phyloP scores from a whole-genome alignment of 2,329 filamentous ascomycete species.

The Pseudopithomyces maydicus region DNA sequence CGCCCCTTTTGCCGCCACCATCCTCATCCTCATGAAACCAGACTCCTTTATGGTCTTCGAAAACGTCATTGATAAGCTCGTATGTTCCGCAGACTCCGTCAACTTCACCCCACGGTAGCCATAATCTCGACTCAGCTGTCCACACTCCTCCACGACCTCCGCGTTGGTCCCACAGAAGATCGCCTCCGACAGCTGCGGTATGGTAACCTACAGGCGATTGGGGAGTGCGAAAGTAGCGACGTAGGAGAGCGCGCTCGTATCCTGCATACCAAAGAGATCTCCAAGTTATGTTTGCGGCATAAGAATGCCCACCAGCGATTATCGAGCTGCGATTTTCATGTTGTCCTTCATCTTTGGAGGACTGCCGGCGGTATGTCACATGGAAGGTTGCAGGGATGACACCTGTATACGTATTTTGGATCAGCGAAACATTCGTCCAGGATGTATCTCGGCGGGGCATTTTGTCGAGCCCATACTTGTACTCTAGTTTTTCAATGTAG shows the following conservation, averaged over 20 bases:
- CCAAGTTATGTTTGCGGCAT: slow-evolving; percentile 45
- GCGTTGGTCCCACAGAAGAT: slow-evolving; percentile 55
- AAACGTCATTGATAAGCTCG: slow-evolving; percentile 51
- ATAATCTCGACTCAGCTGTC: slow-evolving; percentile 54
- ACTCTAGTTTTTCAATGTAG: slow-evolving; percentile 36
- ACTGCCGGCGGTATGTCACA: slow-evolving; percentile 26
- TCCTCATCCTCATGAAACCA: slow-evolving; percentile 40
- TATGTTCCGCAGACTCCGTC: slow-evolving; percentile 40
- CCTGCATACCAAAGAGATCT: slow-evolving; percentile 55
- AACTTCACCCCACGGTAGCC: slow-evolving; percentile 56
- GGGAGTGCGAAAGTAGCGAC: slow-evolving; percentile 53
- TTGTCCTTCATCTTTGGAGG: not conserved
- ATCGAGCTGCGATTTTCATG: not conserved
- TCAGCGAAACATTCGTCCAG: slow-evolving; percentile 52
- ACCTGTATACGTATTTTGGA: slow-evolving; percentile 55
- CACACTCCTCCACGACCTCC: slow-evolving; percentile 61
- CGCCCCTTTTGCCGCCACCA: slow-evolving; percentile 19
- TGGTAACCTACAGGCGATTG: slow-evolving; percentile 51
- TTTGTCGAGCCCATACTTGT: slow-evolving; percentile 44
- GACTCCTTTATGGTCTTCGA: slow-evolving; percentile 53
- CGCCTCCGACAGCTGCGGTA: slow-evolving; percentile 52
- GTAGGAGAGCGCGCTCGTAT: slow-evolving; percentile 55
- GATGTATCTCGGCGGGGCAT: slow-evolving; percentile 48
- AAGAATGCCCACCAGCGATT: slow-evolving; percentile 28
- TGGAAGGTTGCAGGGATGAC: slow-evolving; percentile 53